These are phyloP conservation scores for Claviceps sp. DNA, from an alignment of 2,329 filamentous ascomycete species.

Conservation along the genomic window DNA sequence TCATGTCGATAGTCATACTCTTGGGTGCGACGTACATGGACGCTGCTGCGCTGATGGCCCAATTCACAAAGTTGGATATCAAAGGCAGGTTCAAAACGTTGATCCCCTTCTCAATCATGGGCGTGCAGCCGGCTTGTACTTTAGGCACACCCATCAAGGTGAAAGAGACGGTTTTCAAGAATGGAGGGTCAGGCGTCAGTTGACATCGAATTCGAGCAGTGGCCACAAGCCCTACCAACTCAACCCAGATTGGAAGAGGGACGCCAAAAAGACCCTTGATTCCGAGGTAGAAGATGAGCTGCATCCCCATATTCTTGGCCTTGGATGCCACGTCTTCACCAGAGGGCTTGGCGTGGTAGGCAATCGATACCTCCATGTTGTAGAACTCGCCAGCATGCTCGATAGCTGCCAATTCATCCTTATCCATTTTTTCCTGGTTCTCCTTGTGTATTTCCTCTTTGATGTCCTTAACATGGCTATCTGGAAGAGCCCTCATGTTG, in stretches of 20 bases:
- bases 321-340: constrained; percentile 60
- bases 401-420: constrained; percentile 74
- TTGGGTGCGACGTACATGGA: constrained; percentile 92
- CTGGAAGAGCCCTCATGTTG: constrained; percentile 69
- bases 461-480: constrained; percentile 66
- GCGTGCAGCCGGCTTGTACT: constrained; percentile 76
- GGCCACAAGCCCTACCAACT: constrained; percentile 79
- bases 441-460: constrained; percentile 69
- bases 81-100: constrained; percentile 85
- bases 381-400: constrained; percentile 88
- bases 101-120: constrained; percentile 80
- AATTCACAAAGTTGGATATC: constrained; percentile 95
- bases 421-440: constrained; percentile 69
- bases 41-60: constrained; percentile 74
- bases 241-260: constrained; percentile 76
- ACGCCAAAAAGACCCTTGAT: constrained; percentile 81
- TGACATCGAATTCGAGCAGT: constrained; percentile 73
- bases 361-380: constrained; percentile 80
- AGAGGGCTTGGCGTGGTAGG: constrained; percentile 76
- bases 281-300: constrained; percentile 85
- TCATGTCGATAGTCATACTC: constrained; percentile 81
- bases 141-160: constrained; percentile 91
- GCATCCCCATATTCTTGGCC: constrained; percentile 94
- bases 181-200: constrained; percentile 81
- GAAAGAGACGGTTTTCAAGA: constrained; percentile 81